Conservation (phyloP, 2,329 filamentous ascomycete genomes). For the Neonectria punicea region DNA sequence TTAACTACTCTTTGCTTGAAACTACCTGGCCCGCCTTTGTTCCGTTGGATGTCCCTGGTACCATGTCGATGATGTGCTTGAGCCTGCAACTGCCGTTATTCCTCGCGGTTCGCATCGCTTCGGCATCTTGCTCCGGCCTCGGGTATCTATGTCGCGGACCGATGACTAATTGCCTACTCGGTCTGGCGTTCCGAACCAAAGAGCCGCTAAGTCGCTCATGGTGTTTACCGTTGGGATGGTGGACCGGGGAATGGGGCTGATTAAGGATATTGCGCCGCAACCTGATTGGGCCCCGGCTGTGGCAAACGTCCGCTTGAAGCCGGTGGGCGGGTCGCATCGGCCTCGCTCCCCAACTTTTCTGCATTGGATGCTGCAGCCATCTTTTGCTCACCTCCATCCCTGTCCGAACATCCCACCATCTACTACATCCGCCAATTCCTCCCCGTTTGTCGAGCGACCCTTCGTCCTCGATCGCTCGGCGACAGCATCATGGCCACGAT, state of each 20-base stretch:
- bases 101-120: neutral
- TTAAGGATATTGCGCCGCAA: conserved; percentile 31
- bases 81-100: neutral
- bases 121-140: conserved; percentile 18
- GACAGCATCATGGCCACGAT: conserved; percentile 51
- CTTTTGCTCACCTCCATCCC: conserved; percentile 35
- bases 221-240: conserved; percentile 15
- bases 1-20: conserved; percentile 30
- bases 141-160: conserved; percentile 10
- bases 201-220: conserved; percentile 12
- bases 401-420: conserved; percentile 30
- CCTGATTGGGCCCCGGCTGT: conserved; percentile 35
- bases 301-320: conserved; percentile 27
- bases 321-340: conserved; percentile 41
- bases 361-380: conserved; percentile 37
- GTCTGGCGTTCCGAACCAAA: conserved; percentile 14
- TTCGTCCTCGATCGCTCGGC: conserved; percentile 3
- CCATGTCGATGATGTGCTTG: neutral
- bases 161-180: conserved; percentile 29
- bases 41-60: neutral
- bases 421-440: conserved; percentile 5
- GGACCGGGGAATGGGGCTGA: conserved; percentile 29
- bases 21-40: conserved; percentile 13
- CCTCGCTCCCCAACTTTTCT: conserved; percentile 42
- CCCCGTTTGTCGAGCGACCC: conserved; percentile 9